Base-by-base conservation (phyloP, 140 eudicot species). In the Anethum foeniculum region DNA sequence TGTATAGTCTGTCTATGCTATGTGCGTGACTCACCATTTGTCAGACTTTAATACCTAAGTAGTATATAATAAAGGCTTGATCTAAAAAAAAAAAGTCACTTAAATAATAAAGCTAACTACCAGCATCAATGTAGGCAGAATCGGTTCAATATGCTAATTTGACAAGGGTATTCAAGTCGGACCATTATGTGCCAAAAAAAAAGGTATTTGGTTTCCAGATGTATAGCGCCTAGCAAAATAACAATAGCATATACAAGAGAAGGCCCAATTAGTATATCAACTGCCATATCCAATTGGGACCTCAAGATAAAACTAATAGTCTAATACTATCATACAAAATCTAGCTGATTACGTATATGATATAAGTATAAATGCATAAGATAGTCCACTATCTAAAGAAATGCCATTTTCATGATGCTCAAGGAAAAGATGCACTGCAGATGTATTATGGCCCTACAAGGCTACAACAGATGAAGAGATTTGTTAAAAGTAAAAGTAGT, bases 401-500 rank as follows among this genome's bases (percentile, higher is more conserved):
- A 75, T 19, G 43, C 64, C 28, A 47, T 75, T 48, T 28, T 75
- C 27, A 47, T 47, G 79, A 78, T 78, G 38, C 72, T 78, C 67
- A 21, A 78, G 38, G 56, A 28, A 78, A 41, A 54, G 81, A 56
- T 28, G 51, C 34, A 54, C 28, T 12, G 52, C 12, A 36, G 72
- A 54, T 58, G 56, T 56, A 46, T 46, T 18, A 47, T 52, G 46
- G 48, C 64, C 80, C 65, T 56, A 77, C 60, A 12, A 52, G 34
- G 51, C 39, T 47, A 47, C 52, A 47, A 13, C 52, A 47, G n/a
- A 36, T 77, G 60, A 77, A 13, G 68, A 48, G 47, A 23, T 28
- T 77, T 19, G 68, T 6, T 51, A 43, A 77, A 77, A 77, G 80
- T 43, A n/a, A 60, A 78, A 78, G 72, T n/a, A 25, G 81, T 39